Evolutionary conservation across 345 rosid genomes (phyloP).

Genomic region (Rhodamnia argentea): DNA sequence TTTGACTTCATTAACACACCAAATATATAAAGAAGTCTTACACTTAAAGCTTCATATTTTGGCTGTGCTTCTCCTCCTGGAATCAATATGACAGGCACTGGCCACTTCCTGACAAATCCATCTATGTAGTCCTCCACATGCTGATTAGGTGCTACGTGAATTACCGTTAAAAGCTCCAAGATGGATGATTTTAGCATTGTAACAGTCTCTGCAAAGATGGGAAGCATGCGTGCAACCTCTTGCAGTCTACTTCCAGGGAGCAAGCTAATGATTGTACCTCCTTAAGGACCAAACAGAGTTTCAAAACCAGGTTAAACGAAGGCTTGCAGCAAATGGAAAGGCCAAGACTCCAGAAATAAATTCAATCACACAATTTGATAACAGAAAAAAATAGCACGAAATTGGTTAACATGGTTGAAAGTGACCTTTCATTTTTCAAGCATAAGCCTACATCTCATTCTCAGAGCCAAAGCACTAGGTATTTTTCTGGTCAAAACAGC

Average conservation of each 20-base stretch:
- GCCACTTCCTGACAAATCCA: constrained; percentile 43
- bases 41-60: constrained; percentile 71
- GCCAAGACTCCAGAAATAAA: background rate
- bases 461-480: background rate
- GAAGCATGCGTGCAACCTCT: constrained; percentile 82
- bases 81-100: constrained; percentile 58
- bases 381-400: background rate
- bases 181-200: constrained; percentile 37
- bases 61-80: constrained; percentile 52
- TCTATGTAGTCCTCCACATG: constrained; percentile 47
- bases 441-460: background rate
- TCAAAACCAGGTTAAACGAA: background rate
- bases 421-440: background rate
- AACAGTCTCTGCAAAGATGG: constrained; percentile 53
- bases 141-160: constrained; percentile 75
- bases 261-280: constrained; percentile 54
- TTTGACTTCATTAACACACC: background rate
- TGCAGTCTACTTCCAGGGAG: constrained; percentile 96
- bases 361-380: background rate
- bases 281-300: constrained; percentile 18
- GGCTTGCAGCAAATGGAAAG: background rate
- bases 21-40: constrained; percentile 24
- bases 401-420: background rate
- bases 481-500: background rate
- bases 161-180: constrained; percentile 36